phyloP scores from a whole-genome alignment of 805 yeast genomes.

The Ogataea paraovalis region DNA sequence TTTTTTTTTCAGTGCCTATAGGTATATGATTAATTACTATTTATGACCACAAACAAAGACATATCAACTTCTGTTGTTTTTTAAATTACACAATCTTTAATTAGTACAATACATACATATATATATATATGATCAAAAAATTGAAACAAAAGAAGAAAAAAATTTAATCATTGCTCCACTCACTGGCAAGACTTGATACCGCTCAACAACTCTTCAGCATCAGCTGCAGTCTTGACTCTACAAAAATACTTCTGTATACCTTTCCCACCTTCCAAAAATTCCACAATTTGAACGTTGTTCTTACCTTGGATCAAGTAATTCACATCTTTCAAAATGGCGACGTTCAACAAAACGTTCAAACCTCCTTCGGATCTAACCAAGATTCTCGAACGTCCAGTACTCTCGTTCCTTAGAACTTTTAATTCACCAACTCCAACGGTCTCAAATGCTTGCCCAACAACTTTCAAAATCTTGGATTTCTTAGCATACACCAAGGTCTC shows the following conservation, averaged over 20 bases:
- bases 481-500: conserved; percentile 63
- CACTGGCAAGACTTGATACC: conserved; percentile 24
- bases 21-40: no score
- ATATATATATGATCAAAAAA: background rate
- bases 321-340: conserved; percentile 53
- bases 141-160: background rate
- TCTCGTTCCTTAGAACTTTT: conserved; percentile 61
- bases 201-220: conserved; percentile 51
- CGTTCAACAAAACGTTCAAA: conserved; percentile 71
- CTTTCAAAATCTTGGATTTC: conserved; percentile 67
- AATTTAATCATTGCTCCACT: background rate
- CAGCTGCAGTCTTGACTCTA: conserved; percentile 72
- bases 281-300: conserved; percentile 8
- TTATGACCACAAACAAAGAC: no score
- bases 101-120: background rate
- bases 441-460: conserved; percentile 51
- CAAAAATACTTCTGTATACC: conserved; percentile 61
- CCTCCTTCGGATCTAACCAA: conserved; percentile 88
- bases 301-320: conserved; percentile 35
- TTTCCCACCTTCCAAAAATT: conserved; percentile 45
- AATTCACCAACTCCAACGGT: conserved; percentile 79
- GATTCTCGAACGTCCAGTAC: conserved; percentile 61
- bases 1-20: no score
- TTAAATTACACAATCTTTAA: background rate
- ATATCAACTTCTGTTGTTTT: background rate